Evolutionary conservation across 2,329 filamentous ascomycete genomes (phyloP), one percentile per base, ranked within the genome.

Genomic region (Lachnellula cervina): DNA sequence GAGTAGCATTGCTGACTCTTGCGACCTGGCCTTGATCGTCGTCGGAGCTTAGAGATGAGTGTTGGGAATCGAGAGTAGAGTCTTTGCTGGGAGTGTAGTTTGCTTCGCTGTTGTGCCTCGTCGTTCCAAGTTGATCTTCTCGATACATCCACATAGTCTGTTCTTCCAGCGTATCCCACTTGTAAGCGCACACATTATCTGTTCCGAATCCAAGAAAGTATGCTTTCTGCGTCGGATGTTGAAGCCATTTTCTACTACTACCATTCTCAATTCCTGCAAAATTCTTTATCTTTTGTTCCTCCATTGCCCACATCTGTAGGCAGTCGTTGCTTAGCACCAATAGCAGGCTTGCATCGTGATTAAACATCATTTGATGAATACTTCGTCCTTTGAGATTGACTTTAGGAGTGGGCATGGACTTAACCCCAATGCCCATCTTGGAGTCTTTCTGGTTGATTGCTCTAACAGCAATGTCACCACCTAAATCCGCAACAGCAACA

Each of bases 401-500:
- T 40, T 40, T 40, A n/a, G 37, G 37, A 6, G 14, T 16, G 17
- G 37, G 37, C 14, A 40, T n/a, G 14, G 17, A n/a, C 17, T 17
- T n/a, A 6, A 40, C 11, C 37, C 8, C 7, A 16, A 17, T 17
- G 14, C 16, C 17, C 17, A 7, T 9, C 14, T 16, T 16, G 17
- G 37, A 2, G 2, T 17, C 37, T n/a, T 40, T 9, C 16, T 17
- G 16, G 1, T 6, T 5, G 11, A 40, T 16, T 6, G 5, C 21
- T 52, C 17, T 54, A 9, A 54, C 35, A 8, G 42, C 5, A 42
- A 54, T 48, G 9, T 48, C 43, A 9, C 51, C 51, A 25, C 43
- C 25, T 5, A 54, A 19, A 23, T 54, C 43, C 16, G 45, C 44
- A 13, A 40, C 34, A 28, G 43, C 51, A 25, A 54, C 28, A 54